Conservation (phyloP, 148 eudicot genomes). For the Beta vulgaris region DNA sequence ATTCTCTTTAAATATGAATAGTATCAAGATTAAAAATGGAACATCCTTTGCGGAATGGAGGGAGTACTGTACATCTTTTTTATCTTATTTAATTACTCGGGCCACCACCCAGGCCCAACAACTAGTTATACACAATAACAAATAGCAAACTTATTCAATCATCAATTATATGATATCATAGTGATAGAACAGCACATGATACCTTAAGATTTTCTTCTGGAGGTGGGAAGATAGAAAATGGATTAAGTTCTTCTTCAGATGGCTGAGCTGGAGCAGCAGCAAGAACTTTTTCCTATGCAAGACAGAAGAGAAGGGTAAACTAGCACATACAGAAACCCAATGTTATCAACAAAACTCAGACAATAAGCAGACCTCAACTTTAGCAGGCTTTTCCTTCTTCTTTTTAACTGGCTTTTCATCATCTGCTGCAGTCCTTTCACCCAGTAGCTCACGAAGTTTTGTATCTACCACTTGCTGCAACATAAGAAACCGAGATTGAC, state of each 20-base stretch:
- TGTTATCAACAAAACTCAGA: background rate
- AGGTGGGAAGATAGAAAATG: conserved; percentile 80
- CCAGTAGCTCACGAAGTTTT: conserved; percentile 61
- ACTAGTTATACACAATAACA: background rate
- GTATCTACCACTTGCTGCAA: conserved; percentile 73
- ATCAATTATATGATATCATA: background rate
- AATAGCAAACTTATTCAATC: background rate
- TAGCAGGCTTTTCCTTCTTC: conserved; percentile 93
- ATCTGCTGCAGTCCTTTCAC: conserved; percentile 92
- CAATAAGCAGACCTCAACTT: conserved; percentile 60
- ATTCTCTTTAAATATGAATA: no score
- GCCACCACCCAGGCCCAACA: no score
- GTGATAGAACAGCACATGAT: background rate
- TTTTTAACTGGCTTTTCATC: conserved; percentile 84
- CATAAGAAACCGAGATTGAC: conserved; percentile 6
- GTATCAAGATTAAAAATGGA: no score
- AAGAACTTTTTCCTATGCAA: conserved; percentile 49
- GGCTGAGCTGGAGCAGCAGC: conserved; percentile 41
- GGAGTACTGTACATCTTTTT: no score
- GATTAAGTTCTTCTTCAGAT: conserved; percentile 89
- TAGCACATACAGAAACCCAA: background rate
- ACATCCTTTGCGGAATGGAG: no score
- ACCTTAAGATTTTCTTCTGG: conserved; percentile 90
- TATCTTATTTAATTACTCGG: no score
- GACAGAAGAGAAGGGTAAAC: conserved; percentile 14